Evolutionary conservation across 2,329 filamentous ascomycete species (phyloP), one percentile per base, ranked within the genome.

Genomic region (Penicillium sp.): DNA sequence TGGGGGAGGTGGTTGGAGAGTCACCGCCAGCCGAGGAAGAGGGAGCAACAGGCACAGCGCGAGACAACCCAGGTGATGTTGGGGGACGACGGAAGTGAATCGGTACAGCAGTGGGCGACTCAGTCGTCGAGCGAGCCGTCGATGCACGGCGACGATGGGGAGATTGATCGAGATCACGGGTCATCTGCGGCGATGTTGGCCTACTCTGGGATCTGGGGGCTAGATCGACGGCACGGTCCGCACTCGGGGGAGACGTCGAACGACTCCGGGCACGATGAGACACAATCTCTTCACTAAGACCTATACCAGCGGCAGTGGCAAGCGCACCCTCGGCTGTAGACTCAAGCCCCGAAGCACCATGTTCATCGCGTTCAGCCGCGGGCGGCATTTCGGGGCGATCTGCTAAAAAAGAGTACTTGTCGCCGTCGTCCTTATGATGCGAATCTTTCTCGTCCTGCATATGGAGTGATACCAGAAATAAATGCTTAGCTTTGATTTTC

Each of bases 351-450:
- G 80, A 82, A 82, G 78, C 78, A 79, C 78, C 74, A 73, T 74
- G 66, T 72, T 71, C 68, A 68, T 75, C 68, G 69, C 66, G 65
- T 62, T 71, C 69, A 69, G 73, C 68, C 78, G 79, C 77, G 55
- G 63, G 65, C 78, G 81, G 81, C 78, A 83, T 83, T 84, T 85
- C 85, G 83, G 83, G 84, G 84, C 84, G 80, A 78, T 80, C 79
- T 73, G 75, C 85, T 88, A 87, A 87, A 87, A 87, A 87, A 87
- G 85, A 83, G 87, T 85, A 82, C 79, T 82, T 72, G 55, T 78
- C 72, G 60, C 75, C 56, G 58, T 77, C 66, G 63, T 73, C 62
- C 71, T 76, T 72, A 72, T 78, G 73, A 65, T 77, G 71, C 45
- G 69, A 68, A 63, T 52, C 51, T 63, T 66, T 65, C 60, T 63